Percentiles rank a stretch among this genome's conserved stretches.
Conservation (phyloP, 345 rosid genomes). For the Passiflora organensis region DNA sequence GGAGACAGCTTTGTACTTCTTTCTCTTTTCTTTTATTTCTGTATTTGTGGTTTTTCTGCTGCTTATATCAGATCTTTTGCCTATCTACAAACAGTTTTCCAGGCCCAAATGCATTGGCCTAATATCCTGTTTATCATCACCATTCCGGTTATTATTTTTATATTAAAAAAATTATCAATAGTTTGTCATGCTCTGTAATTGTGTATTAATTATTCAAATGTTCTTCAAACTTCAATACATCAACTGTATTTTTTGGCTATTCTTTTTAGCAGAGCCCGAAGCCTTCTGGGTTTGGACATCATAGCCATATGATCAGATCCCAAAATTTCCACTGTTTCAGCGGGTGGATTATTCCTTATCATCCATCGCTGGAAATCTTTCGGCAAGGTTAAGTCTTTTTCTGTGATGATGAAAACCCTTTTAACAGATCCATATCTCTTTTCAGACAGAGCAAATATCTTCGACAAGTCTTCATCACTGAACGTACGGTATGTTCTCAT, state of each 20-base stretch:
- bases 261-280: background rate
- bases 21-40: no score
- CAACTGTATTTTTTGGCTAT: background rate
- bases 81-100: no score
- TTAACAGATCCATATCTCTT: constrained; percentile 4
- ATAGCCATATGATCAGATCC: constrained; percentile 16
- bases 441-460: background rate
- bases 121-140: no score
- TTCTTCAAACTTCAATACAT: no score
- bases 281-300: constrained; percentile 5
- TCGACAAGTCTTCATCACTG: background rate
- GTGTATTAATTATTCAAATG: no score
- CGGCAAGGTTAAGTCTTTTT: background rate
- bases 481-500: background rate
- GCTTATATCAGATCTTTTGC: no score
- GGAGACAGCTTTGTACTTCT: no score
- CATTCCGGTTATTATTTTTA: no score
- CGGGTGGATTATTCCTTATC: background rate
- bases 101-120: no score
- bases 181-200: no score
- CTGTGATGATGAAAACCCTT: constrained; percentile 1
- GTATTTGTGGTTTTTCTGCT: no score
- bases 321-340: background rate
- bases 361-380: constrained; percentile 4
- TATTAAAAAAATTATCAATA: no score